Evolutionary conservation across 139 green algal genomes (phyloP).

Genomic region (Ostreobium quekettii): DNA sequence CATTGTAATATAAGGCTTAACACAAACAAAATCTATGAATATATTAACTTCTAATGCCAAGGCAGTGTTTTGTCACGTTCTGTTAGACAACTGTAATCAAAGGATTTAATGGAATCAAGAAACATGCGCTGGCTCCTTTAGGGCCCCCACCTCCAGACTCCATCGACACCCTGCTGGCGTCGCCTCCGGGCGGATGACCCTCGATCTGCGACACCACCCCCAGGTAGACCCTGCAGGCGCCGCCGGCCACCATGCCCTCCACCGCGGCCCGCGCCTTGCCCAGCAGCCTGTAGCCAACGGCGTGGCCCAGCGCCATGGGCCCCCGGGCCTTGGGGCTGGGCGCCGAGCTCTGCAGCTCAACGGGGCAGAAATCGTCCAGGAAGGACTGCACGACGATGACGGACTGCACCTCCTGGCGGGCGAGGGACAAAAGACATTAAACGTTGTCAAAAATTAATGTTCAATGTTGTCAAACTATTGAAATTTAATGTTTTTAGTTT

Average conservation of each 20-base stretch:
- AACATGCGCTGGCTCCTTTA: too few species aligned
- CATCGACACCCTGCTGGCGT: background rate
- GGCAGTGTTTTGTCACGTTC: too few species aligned
- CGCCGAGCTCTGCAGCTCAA: background rate
- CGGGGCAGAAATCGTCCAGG: background rate
- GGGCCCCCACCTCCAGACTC: background rate
- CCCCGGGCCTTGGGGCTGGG: background rate
- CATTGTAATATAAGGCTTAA: too few species aligned
- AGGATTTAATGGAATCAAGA: too few species aligned
- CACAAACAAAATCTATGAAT: too few species aligned
- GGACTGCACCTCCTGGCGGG: background rate
- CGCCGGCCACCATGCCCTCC: background rate
- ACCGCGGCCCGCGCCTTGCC: background rate
- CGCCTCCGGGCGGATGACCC: too few species aligned
- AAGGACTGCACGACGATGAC: background rate
- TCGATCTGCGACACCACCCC: constrained; percentile 1
- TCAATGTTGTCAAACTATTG: too few species aligned
- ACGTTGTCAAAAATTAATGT: too few species aligned
- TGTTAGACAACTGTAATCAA: too few species aligned
- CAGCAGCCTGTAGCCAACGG: background rate
- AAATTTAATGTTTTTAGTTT: too few species aligned
- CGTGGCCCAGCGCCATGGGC: background rate
- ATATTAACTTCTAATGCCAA: too few species aligned
- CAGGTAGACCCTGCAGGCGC: background rate
- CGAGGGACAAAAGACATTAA: too few species aligned